Evolutionary conservation across 108 stramenopile genomes (phyloP).

Genomic region (Mayamaea pseudoterrestris): DNA sequence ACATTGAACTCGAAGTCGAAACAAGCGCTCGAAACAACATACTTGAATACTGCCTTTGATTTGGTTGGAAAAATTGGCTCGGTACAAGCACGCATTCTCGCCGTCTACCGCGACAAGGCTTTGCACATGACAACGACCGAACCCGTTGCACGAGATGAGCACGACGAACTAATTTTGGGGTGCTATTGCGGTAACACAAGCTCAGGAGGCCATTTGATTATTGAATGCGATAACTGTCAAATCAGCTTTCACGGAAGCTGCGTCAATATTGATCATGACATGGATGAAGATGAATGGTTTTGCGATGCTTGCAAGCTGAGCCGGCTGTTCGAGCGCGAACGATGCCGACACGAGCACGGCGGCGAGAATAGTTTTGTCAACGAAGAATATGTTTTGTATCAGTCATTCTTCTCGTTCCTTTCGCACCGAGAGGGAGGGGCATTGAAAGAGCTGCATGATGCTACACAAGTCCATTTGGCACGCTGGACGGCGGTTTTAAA

Average conservation of each 20-base stretch:
- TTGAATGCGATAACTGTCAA: constrained; percentile 81
- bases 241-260: constrained; percentile 55
- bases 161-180: background rate
- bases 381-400: constrained; percentile 35
- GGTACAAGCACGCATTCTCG: constrained; percentile 40
- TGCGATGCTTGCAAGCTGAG: constrained; percentile 76
- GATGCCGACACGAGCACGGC: background rate
- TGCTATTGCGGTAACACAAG: constrained; percentile 58
- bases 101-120: constrained; percentile 35
- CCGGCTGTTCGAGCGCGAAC: constrained; percentile 6
- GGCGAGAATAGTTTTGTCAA: constrained; percentile 11
- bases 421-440: constrained; percentile 15
- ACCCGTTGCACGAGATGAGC: constrained; percentile 5
- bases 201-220: constrained; percentile 49
- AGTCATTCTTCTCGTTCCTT: constrained; percentile 50
- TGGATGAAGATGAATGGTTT: constrained; percentile 55
- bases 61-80: constrained; percentile 74
- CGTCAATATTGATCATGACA: constrained; percentile 35
- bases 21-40: constrained; percentile 40
- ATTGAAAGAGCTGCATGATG: constrained; percentile 21
- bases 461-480: constrained; percentile 59
- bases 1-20: constrained; percentile 2
- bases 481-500: constrained; percentile 53
- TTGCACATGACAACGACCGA: constrained; percentile 7
- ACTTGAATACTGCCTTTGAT: constrained; percentile 76